These are phyloP conservation scores for Amanita pallidorosea DNA, from an alignment of 768 basidiomycete genomes.

Conservation along the genomic window DNA sequence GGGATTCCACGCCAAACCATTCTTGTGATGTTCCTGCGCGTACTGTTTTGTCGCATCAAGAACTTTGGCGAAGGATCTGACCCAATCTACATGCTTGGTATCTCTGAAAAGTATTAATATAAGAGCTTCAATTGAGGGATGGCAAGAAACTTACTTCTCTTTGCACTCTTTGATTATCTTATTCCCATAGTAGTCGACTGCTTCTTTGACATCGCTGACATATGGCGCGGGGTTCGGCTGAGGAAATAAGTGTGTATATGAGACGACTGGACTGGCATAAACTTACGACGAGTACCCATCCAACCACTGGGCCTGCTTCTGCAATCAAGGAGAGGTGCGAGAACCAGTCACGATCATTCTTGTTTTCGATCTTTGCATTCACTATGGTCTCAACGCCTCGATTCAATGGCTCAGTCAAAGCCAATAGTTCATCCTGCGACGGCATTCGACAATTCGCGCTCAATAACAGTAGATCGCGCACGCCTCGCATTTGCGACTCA, in stretches of 20 bases:
- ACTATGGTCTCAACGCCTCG: conserved; percentile 63
- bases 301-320: conserved; percentile 72
- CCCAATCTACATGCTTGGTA: conserved; percentile 83
- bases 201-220: conserved; percentile 77
- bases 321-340: conserved; percentile 73
- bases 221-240: conserved; percentile 75
- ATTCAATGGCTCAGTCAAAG: conserved; percentile 58
- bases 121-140: background rate
- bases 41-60: conserved; percentile 78
- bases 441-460: conserved; percentile 77
- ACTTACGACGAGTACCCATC: conserved; percentile 82
- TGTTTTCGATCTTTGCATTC: conserved; percentile 73
- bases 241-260: background rate
- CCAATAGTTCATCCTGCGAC: conserved; percentile 42
- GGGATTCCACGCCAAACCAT: conserved; percentile 83
- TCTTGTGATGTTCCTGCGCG: conserved; percentile 74
- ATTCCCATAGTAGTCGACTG: conserved; percentile 81
- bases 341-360: conserved; percentile 74
- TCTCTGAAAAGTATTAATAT: conserved; percentile 40
- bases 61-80: conserved; percentile 53
- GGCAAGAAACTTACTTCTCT: conserved; percentile 56
- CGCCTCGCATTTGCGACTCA: conserved; percentile 51
- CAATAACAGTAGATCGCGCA: conserved; percentile 58
- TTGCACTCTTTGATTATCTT: conserved; percentile 88
- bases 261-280: background rate